phyloP scores from a whole-genome alignment of 2,329 filamentous ascomycete species.

The Scedosporium dehoogii region DNA sequence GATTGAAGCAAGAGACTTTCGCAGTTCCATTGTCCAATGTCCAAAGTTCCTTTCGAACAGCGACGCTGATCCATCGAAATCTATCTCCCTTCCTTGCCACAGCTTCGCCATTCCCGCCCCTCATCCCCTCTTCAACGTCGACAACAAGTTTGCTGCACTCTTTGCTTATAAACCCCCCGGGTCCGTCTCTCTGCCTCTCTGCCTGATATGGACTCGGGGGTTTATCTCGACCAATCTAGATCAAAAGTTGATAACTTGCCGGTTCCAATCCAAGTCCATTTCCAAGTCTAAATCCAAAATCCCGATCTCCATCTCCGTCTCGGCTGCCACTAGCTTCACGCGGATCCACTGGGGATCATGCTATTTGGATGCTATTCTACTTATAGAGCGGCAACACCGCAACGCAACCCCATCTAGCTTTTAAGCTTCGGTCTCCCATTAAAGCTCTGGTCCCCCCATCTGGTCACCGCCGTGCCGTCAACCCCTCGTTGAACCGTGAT shows the following conservation, averaged over 20 bases:
- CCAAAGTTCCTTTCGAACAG: too few relatives aligned
- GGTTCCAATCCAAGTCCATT: too few relatives aligned
- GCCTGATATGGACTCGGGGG: background rate
- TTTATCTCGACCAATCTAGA: background rate
- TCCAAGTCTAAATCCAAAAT: too few relatives aligned
- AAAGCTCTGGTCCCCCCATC: background rate
- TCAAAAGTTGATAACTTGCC: background rate
- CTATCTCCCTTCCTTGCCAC: too few relatives aligned
- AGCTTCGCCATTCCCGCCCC: too few relatives aligned
- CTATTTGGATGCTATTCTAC: background rate
- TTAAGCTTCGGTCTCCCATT: background rate
- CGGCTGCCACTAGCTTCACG: background rate
- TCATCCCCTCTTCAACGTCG: too few relatives aligned
- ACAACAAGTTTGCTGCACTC: too few relatives aligned
- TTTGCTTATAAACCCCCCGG: too few relatives aligned
- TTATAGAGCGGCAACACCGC: background rate
- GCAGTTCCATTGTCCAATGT: too few relatives aligned
- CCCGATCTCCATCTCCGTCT: background rate
- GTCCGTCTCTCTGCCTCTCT: background rate
- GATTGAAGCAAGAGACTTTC: too few relatives aligned
- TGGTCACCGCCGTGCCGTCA: background rate
- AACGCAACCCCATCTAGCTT: background rate
- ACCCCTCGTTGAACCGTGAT: background rate
- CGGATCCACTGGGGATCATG: constrained; percentile 1
- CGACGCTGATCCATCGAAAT: too few relatives aligned